Evolutionary conservation across 768 basidiomycete genomes (phyloP).

Genomic region (Leccinellum luteum): DNA sequence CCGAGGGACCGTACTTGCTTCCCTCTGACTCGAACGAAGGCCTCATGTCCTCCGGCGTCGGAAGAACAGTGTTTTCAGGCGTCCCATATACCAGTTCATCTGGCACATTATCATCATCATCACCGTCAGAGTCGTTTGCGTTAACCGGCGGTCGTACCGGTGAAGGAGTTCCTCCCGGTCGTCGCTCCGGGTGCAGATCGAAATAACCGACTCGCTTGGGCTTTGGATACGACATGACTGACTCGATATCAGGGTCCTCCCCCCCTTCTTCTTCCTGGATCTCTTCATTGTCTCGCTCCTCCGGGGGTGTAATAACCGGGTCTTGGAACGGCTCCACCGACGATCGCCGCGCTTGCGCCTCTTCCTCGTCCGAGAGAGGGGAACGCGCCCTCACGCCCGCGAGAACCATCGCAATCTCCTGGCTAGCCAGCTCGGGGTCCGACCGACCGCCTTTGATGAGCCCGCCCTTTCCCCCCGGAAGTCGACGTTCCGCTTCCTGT

Average conservation of each 20-base stretch:
- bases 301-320: slow-evolving; percentile 9
- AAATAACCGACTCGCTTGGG: slow-evolving; percentile 62
- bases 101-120: slow-evolving; percentile 26
- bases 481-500: slow-evolving; percentile 48
- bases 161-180: slow-evolving; percentile 33
- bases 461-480: slow-evolving; percentile 21
- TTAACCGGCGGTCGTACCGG: slow-evolving; percentile 27
- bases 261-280: slow-evolving; percentile 37
- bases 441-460: slow-evolving; percentile 36
- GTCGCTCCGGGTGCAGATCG: slow-evolving; percentile 73
- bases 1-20: slow-evolving; percentile 33
- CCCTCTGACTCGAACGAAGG: slow-evolving; percentile 33
- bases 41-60: slow-evolving; percentile 27
- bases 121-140: slow-evolving; percentile 34
- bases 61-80: slow-evolving; percentile 17
- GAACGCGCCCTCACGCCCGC: slow-evolving; percentile 48
- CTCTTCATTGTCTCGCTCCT: not conserved
- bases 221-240: slow-evolving; percentile 36
- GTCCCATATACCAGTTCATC: slow-evolving; percentile 34
- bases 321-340: slow-evolving; percentile 8
- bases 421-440: slow-evolving; percentile 71
- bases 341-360: slow-evolving; percentile 25
- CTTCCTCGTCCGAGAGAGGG: slow-evolving; percentile 42
- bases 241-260: slow-evolving; percentile 46
- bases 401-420: slow-evolving; percentile 71